phyloP scores from a whole-genome alignment of 768 basidiomycete genomes.

The Pholiota conissans region DNA sequence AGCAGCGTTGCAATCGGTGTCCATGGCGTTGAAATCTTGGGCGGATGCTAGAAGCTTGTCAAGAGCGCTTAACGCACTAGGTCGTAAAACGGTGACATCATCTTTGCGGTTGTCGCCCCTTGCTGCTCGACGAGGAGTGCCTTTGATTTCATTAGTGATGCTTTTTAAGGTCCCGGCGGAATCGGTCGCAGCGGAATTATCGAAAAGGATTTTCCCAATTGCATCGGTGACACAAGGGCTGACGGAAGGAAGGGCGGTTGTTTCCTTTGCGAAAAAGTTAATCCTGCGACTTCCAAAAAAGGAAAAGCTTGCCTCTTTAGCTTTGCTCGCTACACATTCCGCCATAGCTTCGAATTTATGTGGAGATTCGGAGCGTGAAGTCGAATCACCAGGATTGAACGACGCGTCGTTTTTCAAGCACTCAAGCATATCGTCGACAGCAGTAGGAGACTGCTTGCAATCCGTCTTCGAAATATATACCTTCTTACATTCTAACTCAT shows the following conservation, averaged over 20 bases:
- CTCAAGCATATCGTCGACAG: conserved; percentile 10
- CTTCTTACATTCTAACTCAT: conserved; percentile 26
- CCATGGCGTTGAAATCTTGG: too few species aligned
- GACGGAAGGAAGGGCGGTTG: not conserved
- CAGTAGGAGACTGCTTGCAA: not conserved
- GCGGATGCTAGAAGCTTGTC: not conserved
- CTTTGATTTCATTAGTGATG: not conserved
- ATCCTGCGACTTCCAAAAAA: too few species aligned
- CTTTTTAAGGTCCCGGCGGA: not conserved
- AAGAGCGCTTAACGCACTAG: not conserved
- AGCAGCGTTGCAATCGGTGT: too few species aligned
- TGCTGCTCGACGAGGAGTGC: not conserved
- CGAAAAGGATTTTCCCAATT: too few species aligned
- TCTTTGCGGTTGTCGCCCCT: not conserved
- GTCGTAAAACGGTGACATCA: not conserved
- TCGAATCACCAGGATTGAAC: not conserved
- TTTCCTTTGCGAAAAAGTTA: too few species aligned
- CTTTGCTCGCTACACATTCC: not conserved
- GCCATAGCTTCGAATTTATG: not conserved
- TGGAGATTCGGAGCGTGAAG: not conserved
- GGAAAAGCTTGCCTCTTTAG: not conserved
- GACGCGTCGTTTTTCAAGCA: not conserved
- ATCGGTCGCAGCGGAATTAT: not conserved
- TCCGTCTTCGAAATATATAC: not conserved
- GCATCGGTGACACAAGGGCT: not conserved